A percentile compares a stretch with the other conserved stretches of the same genome.
These are phyloP conservation scores for Candida pseudoviswanathii DNA, from an alignment of 1,139 yeast species.

Conservation along the genomic window DNA sequence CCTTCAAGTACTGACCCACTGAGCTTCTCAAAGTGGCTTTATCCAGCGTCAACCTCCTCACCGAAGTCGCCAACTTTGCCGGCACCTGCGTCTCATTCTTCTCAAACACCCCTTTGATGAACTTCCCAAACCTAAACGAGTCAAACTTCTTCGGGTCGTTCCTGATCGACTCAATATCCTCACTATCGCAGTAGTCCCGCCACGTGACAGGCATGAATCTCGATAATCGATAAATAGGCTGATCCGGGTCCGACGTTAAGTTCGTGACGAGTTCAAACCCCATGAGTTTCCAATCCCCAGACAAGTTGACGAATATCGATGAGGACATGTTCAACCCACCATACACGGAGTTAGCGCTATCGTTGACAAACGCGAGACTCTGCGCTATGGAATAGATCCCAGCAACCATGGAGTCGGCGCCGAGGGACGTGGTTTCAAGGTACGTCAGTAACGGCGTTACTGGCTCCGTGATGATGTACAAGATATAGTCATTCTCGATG, in stretches of 20 bases:
- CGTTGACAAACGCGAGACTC: constrained; percentile 63
- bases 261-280: constrained; percentile 77
- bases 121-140: constrained; percentile 61
- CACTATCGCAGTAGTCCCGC: constrained; percentile 5
- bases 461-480: constrained; percentile 79
- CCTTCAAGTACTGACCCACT: constrained; percentile 50
- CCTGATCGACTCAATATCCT: constrained; percentile 15
- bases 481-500: constrained; percentile 58
- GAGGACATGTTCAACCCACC: constrained; percentile 58
- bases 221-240: constrained; percentile 39
- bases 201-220: constrained; percentile 11
- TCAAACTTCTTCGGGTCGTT: constrained; percentile 60
- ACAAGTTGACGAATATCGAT: constrained; percentile 61
- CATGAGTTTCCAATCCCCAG: constrained; percentile 84
- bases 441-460: constrained; percentile 59
- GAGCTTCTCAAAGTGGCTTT: constrained; percentile 45
- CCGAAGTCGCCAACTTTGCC: constrained; percentile 8
- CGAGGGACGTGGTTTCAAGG: constrained; percentile 24
- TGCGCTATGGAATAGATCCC: constrained; percentile 62
- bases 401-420: constrained; percentile 47
- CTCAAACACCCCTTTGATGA: constrained; percentile 48
- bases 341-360: constrained; percentile 64
- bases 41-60: constrained; percentile 10
- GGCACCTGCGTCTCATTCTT: constrained; percentile 11
- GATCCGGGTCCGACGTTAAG: constrained; percentile 51